Conservation (phyloP, 805 yeast species). For the Diddensiella santjacobensis region DNA sequence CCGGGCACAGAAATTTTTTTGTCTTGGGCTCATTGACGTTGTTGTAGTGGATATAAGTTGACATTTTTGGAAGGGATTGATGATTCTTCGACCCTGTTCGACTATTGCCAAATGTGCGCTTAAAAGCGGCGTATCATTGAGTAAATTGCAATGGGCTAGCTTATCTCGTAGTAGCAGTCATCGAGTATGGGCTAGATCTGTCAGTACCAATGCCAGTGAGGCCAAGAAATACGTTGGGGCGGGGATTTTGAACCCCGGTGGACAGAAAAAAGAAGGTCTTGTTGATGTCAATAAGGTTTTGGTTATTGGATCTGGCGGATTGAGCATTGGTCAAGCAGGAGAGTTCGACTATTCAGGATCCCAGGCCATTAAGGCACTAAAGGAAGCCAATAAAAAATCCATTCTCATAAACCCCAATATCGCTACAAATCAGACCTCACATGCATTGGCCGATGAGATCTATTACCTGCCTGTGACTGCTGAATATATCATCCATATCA, state of each 20-base stretch:
- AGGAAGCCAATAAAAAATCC: constrained; percentile 81
- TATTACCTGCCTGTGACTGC: constrained; percentile 96
- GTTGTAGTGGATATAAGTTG: no score
- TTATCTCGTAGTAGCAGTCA: not conserved
- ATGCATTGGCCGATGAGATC: constrained; percentile 90
- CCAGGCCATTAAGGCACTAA: constrained; percentile 93
- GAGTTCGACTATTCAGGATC: constrained; percentile 95
- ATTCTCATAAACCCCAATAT: constrained; percentile 92
- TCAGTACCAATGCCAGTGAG: constrained; percentile 1
- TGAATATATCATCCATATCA: constrained; percentile 90
- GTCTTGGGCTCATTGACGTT: no score
- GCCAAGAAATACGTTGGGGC: constrained; percentile 34
- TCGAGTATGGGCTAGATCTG: not conserved
- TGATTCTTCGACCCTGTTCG: not conserved
- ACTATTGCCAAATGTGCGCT: not conserved
- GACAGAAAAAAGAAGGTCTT: constrained; percentile 34
- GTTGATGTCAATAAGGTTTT: constrained; percentile 86
- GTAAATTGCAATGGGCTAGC: not conserved
- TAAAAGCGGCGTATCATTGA: not conserved
- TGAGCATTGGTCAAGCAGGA: constrained; percentile 97
- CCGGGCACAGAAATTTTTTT: not conserved
- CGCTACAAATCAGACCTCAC: constrained; percentile 96
- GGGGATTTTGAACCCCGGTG: constrained; percentile 34
- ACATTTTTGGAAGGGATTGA: no score
- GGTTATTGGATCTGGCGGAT: constrained; percentile 95